Conservation (phyloP, 2,329 filamentous ascomycete genomes). For the Arachnopeziza araneosa region DNA sequence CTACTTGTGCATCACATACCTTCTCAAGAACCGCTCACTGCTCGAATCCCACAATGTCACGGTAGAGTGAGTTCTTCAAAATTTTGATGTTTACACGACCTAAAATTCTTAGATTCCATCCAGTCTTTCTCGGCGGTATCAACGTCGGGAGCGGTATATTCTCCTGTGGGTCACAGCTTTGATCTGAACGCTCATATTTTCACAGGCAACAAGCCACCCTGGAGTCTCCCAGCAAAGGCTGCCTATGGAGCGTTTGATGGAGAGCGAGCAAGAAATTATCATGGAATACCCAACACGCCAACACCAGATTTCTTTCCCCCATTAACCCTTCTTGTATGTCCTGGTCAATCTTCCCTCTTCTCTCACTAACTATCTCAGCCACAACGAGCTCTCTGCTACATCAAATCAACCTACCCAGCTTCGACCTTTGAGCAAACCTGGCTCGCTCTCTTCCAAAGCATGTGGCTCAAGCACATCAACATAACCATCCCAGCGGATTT, state of each 20-base stretch:
- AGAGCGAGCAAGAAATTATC: constrained; percentile 45
- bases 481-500: constrained; percentile 54
- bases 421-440: constrained; percentile 48
- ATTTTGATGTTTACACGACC: neutral
- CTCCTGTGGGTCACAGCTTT: neutral
- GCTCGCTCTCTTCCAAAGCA: constrained; percentile 48
- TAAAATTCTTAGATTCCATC: constrained; percentile 50
- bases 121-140: constrained; percentile 66
- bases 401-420: constrained; percentile 52
- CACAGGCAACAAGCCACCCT: constrained; percentile 68
- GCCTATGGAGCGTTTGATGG: constrained; percentile 47
- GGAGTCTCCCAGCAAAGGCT: constrained; percentile 63
- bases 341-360: constrained; percentile 28
- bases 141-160: constrained; percentile 51
- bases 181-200: neutral
- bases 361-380: constrained; percentile 36
- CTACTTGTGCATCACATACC: constrained; percentile 51
- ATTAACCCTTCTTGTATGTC: constrained; percentile 42
- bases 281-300: constrained; percentile 38
- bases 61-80: constrained; percentile 53
- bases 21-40: constrained; percentile 48
- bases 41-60: constrained; percentile 55
- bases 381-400: constrained; percentile 59
- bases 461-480: constrained; percentile 60
- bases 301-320: constrained; percentile 48